Evolutionary conservation across 495 filamentous ascomycete genomes (phyloP).

Genomic region (Trichoderma parareesei): DNA sequence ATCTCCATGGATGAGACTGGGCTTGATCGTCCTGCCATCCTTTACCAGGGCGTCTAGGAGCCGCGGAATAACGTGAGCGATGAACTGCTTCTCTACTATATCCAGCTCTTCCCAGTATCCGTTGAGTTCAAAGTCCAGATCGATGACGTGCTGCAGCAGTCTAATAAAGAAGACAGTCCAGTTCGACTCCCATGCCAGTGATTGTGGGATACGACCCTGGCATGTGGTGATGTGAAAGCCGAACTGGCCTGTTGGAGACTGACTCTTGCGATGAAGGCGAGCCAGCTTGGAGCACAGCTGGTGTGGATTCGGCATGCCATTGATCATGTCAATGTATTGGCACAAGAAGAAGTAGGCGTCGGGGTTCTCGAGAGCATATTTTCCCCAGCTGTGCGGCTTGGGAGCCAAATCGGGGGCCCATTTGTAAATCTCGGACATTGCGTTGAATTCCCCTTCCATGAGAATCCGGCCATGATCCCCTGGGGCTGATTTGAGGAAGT

Average conservation of each 20-base stretch:
- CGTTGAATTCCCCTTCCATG: slow-evolving; percentile 17
- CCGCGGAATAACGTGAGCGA: slow-evolving; percentile 23
- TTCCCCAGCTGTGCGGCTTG: slow-evolving; percentile 13
- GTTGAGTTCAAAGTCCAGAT: slow-evolving; percentile 16
- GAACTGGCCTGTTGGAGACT: slow-evolving; percentile 18
- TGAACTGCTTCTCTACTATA: slow-evolving; percentile 8
- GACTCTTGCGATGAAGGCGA: slow-evolving; percentile 11
- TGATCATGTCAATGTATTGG: slow-evolving; percentile 16
- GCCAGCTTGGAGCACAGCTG: slow-evolving; percentile 11
- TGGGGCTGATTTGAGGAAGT: too few species aligned
- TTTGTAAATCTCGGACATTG: slow-evolving; percentile 14
- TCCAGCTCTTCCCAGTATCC: slow-evolving; percentile 19
- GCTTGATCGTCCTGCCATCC: slow-evolving; percentile 24
- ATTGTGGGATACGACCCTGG: slow-evolving; percentile 15
- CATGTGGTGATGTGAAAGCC: slow-evolving; percentile 18
- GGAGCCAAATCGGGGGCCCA: slow-evolving; percentile 17
- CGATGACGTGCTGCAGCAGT: slow-evolving; percentile 13
- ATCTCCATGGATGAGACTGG: slow-evolving; percentile 29
- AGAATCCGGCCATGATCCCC: neutral
- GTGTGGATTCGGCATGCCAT: slow-evolving; percentile 12
- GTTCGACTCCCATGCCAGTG: slow-evolving; percentile 17
- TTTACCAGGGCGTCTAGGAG: slow-evolving; percentile 23
- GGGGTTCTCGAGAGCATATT: slow-evolving; percentile 10
- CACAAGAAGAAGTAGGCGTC: slow-evolving; percentile 18
- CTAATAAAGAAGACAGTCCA: slow-evolving; percentile 24